phyloP scores from a whole-genome alignment of 352 stramenopile species.

The Globisporangium nunn region DNA sequence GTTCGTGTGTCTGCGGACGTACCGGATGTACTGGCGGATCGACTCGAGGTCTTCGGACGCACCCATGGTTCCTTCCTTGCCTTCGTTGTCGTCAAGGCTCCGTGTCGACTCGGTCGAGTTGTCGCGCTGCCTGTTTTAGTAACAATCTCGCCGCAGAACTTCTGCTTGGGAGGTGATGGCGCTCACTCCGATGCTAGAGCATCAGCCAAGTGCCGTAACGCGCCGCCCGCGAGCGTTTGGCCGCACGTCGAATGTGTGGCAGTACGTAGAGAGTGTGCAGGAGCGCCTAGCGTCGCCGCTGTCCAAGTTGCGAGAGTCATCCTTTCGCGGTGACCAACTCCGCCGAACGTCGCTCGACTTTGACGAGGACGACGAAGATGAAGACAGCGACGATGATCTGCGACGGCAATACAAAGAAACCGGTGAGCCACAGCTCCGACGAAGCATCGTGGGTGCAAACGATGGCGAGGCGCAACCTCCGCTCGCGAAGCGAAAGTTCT shows the following conservation, averaged over 20 bases:
- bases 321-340: background rate
- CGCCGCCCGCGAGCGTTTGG: constrained; percentile 42
- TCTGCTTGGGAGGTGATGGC: background rate
- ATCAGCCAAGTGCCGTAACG: background rate
- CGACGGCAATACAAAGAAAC: background rate
- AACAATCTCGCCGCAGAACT: background rate
- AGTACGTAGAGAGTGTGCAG: constrained; percentile 52
- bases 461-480: background rate
- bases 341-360: constrained; percentile 11
- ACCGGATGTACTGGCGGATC: constrained; percentile 27
- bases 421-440: background rate
- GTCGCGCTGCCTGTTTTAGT: too few relatives aligned
- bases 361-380: constrained; percentile 6
- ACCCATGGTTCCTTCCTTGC: too few relatives aligned
- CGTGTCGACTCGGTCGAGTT: background rate
- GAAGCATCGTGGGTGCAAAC: background rate
- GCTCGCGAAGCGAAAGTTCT: constrained; percentile 9
- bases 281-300: constrained; percentile 19
- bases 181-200: background rate
- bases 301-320: background rate
- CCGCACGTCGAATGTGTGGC: constrained; percentile 64
- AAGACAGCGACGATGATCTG: background rate
- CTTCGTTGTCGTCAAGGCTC: too few relatives aligned
- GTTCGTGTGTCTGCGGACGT: background rate
- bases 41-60: constrained; percentile 2